A percentile compares a stretch with the other conserved stretches of the same genome.
Conservation (phyloP, 495 filamentous ascomycete genomes). For the Ascodesmis nigricans region DNA sequence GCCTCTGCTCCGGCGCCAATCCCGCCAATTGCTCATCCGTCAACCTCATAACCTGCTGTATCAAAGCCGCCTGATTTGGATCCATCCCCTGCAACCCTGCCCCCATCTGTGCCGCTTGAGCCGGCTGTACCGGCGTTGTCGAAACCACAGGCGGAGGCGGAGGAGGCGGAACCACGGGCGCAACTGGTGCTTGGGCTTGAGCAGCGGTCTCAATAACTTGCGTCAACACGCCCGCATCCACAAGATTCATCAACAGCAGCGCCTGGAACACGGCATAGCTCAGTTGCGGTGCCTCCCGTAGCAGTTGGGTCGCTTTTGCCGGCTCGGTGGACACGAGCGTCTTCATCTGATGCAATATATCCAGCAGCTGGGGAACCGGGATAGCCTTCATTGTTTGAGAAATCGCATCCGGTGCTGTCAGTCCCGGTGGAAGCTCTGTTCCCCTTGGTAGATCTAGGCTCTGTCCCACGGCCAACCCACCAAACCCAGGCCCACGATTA, state of each 20-base stretch:
- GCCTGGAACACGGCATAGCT: slow-evolving; percentile 92
- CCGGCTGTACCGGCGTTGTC: slow-evolving; percentile 1
- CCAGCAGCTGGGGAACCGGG: slow-evolving; percentile 71
- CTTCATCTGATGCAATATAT: slow-evolving; percentile 91
- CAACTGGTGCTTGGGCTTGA: slow-evolving; percentile 4
- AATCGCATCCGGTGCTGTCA: slow-evolving; percentile 76
- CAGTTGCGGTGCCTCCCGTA: slow-evolving; percentile 77
- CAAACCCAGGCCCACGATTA: background rate
- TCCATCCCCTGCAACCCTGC: slow-evolving; percentile 7
- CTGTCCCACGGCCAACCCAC: too few species aligned
- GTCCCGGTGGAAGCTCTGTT: slow-evolving; percentile 53
- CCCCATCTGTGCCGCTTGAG: slow-evolving; percentile 1
- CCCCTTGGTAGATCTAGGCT: slow-evolving; percentile 46
- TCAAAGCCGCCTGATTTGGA: slow-evolving; percentile 14
- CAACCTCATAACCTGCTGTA: slow-evolving; percentile 20
- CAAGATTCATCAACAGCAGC: slow-evolving; percentile 75
- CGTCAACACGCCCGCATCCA: slow-evolving; percentile 32
- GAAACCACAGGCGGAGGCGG: slow-evolving; percentile 10
- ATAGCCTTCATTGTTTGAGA: slow-evolving; percentile 69
- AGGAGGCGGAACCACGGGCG: slow-evolving; percentile 8
- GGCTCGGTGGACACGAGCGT: slow-evolving; percentile 60
- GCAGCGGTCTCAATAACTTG: slow-evolving; percentile 20
- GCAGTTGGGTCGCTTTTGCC: slow-evolving; percentile 61
- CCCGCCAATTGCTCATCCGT: slow-evolving; percentile 20
- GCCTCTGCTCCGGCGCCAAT: slow-evolving; percentile 19